Base-by-base conservation (phyloP, 768 basidiomycete genomes). In the Tulasnella sp. region DNA sequence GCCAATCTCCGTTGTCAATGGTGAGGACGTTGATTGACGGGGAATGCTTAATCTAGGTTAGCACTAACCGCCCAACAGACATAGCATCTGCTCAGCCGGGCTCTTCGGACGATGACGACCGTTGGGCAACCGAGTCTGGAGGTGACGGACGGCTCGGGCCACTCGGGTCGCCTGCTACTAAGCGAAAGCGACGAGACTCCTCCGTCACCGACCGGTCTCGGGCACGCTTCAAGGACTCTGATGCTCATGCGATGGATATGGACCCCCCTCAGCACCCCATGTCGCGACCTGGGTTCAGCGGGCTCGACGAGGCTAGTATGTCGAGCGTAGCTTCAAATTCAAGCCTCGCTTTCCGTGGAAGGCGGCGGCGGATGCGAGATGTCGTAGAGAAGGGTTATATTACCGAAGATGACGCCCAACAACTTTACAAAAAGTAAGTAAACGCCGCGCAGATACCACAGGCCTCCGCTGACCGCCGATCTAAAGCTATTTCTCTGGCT, bases 1-100 rank as follows among this genome's bases (percentile, higher is more conserved):
- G 49, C 79, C 79, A 22, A 79, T 79, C 49, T 76, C 78, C 22
- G 78, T 79, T 31, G 58, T 79, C 34, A 75, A 76, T 40, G 77
- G 79, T 79, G 75, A 45, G 79, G 31, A 36, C 29, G 64, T 52
- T 36, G 31, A 36, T 42, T 40, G 0, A 22, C 37, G 7, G 15
- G 17, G 11, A n/a, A 39, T 38, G 36, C 37, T 42, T 5, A n/a
- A 22, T 49, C 15, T 22, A 74, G 36, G 22, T 22, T 14, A 9
- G 29, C 19, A 74, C 71, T 39, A 15, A 68, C 15, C 11, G 39
- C 40, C 31, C 38, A 9, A 36, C 64, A 79, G 77, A 75, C 31
- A 71, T 79, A 22, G 78, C 78, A 49, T 42, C 73, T 25, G 68
- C 68, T 37, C 76, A 78, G 31, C 64, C 77, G 12, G 31, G 25